Evolutionary conservation across 2,329 filamentous ascomycete genomes (phyloP).

Genomic region (Neonectria punicea): DNA sequence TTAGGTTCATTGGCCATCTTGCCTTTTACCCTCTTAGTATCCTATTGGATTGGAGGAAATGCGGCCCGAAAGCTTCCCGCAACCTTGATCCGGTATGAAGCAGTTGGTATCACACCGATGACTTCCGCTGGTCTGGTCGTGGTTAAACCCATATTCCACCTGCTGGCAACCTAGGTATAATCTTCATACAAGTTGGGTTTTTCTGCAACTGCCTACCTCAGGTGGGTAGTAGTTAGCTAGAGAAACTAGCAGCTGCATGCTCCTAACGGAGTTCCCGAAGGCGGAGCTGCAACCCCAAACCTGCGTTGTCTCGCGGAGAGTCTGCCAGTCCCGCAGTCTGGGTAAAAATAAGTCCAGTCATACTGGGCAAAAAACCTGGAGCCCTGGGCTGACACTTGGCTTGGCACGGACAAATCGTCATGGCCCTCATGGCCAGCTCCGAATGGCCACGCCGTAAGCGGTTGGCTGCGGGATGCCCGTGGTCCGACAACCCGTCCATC

Average conservation of each 20-base stretch:
- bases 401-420: constrained; percentile 15
- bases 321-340: too few relatives aligned
- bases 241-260: neutral
- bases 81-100: neutral
- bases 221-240: neutral
- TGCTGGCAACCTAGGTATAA: neutral
- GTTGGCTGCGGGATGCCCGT: constrained; percentile 26
- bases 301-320: neutral
- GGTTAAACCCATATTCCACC: neutral
- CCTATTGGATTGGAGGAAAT: constrained; percentile 9
- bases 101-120: neutral
- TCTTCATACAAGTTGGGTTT: neutral
- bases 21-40: neutral
- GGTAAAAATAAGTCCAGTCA: constrained; percentile 4
- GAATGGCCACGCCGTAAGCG: constrained; percentile 18
- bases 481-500: constrained; percentile 12
- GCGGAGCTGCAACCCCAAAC: neutral
- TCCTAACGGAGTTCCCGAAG: neutral
- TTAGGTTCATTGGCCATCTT: neutral
- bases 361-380: neutral
- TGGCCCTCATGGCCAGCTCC: constrained; percentile 11
- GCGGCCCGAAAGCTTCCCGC: constrained; percentile 15
- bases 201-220: neutral
- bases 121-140: neutral
- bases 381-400: constrained; percentile 7